Percentiles rank a stretch among this genome's conserved stretches.
These are phyloP conservation scores for Nepenthes alata DNA, from an alignment of 179 eudicot species.

Conservation along the genomic window DNA sequence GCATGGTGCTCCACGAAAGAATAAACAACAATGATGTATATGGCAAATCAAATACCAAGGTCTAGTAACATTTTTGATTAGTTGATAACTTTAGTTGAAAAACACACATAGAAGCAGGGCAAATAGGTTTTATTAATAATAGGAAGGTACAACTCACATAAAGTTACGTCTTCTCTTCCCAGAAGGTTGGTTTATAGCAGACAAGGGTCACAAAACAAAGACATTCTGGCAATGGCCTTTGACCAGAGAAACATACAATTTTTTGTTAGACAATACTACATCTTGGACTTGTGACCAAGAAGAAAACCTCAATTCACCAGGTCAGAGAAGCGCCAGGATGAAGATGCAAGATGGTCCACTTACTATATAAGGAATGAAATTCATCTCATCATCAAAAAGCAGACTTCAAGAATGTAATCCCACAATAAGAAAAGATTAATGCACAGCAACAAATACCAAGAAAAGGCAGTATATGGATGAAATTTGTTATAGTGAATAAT, in stretches of 20 bases:
- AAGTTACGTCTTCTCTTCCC: too few species aligned
- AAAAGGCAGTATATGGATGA: too few species aligned
- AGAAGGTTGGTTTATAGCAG: not conserved
- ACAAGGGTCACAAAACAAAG: not conserved
- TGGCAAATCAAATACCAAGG: too few species aligned
- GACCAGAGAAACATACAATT: not conserved
- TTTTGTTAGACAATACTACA: not conserved
- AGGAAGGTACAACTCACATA: too few species aligned
- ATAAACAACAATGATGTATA: too few species aligned
- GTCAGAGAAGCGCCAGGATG: constrained; percentile 15
- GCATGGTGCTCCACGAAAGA: too few species aligned
- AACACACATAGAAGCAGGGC: too few species aligned
- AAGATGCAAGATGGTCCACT: constrained; percentile 20
- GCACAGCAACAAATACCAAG: too few species aligned
- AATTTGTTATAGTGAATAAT: too few species aligned
- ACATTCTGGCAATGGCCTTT: not conserved
- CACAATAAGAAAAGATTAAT: constrained; percentile 6
- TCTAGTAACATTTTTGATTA: too few species aligned
- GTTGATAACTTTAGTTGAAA: too few species aligned
- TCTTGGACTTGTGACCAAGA: constrained; percentile 19
- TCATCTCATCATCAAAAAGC: constrained; percentile 16
- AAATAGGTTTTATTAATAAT: too few species aligned
- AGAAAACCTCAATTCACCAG: constrained; percentile 20
- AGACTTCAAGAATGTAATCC: constrained; percentile 21
- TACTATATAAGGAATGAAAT: constrained; percentile 23